Evolutionary conservation across 1,284 basidiomycete genomes (phyloP), one percentile per base, ranked within the genome.

Genomic region (Coniferiporia sulphurascens): DNA sequence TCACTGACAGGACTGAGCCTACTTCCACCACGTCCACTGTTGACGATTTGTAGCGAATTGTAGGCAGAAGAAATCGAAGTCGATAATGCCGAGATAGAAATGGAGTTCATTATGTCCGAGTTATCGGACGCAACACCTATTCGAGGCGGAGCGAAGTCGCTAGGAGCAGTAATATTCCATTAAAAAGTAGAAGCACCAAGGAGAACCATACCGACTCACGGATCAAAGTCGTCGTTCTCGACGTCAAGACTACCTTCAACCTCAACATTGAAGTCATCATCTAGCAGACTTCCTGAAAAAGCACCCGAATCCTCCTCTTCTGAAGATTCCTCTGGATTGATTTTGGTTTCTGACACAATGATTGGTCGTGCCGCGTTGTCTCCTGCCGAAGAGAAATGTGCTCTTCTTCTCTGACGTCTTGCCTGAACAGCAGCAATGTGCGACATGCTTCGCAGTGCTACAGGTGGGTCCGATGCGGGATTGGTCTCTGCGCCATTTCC

Each of bases 1-100:
- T 89, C 87, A 12, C 79, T 77, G 21, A 89, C 87, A 15, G 89
- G 86, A 64, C 87, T 89, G 15, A 89, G 77, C 6, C 84, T 81
- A 6, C 80, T 72, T 5, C 81, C 78, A 35, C 72, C 69, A 22
- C 78, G 79, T 0, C 70, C 56, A 57, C 71, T 73, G 32, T 72
- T 73, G 52, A 70, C 73, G 32, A 74, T 70, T 17, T 79, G 79
- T 3, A 81, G 71, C 8, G 78, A 78, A 38, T 75, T 72, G 22
- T 80, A 72, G 38, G 72, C 74, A 3, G 82, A 84, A 1, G 82
- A 79, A 55, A 79, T 78, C 7, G 82, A 79, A 0, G 72, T 72
- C 5, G 81, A 82, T 21, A 76, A 34, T 19, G 59, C 56, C 8
- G 56, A 62, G 27, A 58, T 55, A 27, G 60, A 66, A 27, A 73